A percentile compares a stretch with the other conserved stretches of the same genome.
These are phyloP conservation scores for Cladosporium phlei DNA, from an alignment of 2,329 filamentous ascomycete genomes.

Conservation along the genomic window DNA sequence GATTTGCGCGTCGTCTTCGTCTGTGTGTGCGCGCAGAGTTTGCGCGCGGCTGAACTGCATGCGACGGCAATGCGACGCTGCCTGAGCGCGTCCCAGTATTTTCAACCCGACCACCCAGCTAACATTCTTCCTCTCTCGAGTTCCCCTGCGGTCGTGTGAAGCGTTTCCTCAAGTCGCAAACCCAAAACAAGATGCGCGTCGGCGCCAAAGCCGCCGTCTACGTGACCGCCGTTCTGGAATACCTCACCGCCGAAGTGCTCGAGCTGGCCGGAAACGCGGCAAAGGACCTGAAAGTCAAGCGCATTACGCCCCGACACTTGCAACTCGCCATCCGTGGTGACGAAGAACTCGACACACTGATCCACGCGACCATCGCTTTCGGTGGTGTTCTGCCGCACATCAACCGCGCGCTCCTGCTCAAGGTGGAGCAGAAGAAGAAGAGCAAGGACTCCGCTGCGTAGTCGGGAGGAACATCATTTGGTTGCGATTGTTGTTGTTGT, in stretches of 20 bases:
- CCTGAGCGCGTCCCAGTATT: slow-evolving; percentile 1
- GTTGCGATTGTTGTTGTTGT: too few relatives aligned
- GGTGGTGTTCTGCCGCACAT: slow-evolving; percentile 98
- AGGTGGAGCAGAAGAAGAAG: slow-evolving; percentile 98
- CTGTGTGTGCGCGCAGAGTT: not conserved
- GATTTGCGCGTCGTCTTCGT: not conserved
- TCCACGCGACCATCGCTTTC: slow-evolving; percentile 95
- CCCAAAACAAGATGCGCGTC: slow-evolving; percentile 99
- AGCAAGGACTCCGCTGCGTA: slow-evolving; percentile 38
- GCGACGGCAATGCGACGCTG: not conserved
- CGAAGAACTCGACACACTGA: slow-evolving; percentile 95
- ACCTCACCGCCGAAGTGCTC: slow-evolving; percentile 94
- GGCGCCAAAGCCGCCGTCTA: slow-evolving; percentile 98
- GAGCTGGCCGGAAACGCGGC: slow-evolving; percentile 97
- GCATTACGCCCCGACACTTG: slow-evolving; percentile 94
- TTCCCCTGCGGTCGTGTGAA: slow-evolving; percentile 99
- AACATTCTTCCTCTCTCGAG: slow-evolving; percentile 46
- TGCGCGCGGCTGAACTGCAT: not conserved
- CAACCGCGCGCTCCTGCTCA: slow-evolving; percentile 91
- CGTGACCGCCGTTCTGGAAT: slow-evolving; percentile 95
- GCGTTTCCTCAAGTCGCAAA: slow-evolving; percentile 99
- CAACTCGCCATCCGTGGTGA: slow-evolving; percentile 98
- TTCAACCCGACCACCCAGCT: not conserved
- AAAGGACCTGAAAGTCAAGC: slow-evolving; percentile 99
- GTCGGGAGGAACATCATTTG: too few relatives aligned